Percentiles rank a stretch among this genome's conserved stretches.
Conservation (phyloP, 1,284 basidiomycete genomes). For the Agroathelia rolfsii region DNA sequence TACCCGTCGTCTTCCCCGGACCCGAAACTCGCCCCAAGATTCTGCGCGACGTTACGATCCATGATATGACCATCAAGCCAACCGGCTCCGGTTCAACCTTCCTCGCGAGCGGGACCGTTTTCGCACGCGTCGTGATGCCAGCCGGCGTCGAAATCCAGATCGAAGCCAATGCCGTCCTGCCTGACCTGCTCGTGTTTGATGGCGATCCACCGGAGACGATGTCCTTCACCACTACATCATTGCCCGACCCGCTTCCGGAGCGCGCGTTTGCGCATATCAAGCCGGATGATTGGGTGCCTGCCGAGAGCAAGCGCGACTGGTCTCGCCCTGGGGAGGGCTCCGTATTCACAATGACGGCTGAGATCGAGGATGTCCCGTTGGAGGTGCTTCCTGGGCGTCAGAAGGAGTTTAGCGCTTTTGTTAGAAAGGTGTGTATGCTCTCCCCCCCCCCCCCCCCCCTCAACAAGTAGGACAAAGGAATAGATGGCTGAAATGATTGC, state of each 20-base stretch:
- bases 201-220: slow-evolving; percentile 51
- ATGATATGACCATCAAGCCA: slow-evolving; percentile 61
- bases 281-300: slow-evolving; percentile 56
- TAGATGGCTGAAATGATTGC: too few relatives aligned
- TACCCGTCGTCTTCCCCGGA: slow-evolving; percentile 51
- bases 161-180: slow-evolving; percentile 51
- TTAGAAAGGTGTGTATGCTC: slow-evolving; percentile 55
- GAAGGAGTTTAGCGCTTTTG: slow-evolving; percentile 61
- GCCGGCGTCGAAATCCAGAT: slow-evolving; percentile 52
- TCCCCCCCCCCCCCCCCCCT: too few relatives aligned
- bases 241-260: slow-evolving; percentile 55
- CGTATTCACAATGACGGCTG: slow-evolving; percentile 47
- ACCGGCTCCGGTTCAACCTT: slow-evolving; percentile 31
- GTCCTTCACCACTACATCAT: too few relatives aligned
- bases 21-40: slow-evolving; percentile 51
- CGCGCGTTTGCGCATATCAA: slow-evolving; percentile 64
- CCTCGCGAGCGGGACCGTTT: slow-evolving; percentile 57
- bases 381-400: slow-evolving; percentile 66
- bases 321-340: slow-evolving; percentile 38
- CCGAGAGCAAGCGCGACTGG: slow-evolving; percentile 35
- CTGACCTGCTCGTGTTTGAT: slow-evolving; percentile 68
- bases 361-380: slow-evolving; percentile 60
- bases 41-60: slow-evolving; percentile 59
- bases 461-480: too few relatives aligned
- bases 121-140: slow-evolving; percentile 55